Evolutionary conservation across 192 early-diverging fungal species (phyloP).

Genomic region (Gryganskiella cystojenkinii): DNA sequence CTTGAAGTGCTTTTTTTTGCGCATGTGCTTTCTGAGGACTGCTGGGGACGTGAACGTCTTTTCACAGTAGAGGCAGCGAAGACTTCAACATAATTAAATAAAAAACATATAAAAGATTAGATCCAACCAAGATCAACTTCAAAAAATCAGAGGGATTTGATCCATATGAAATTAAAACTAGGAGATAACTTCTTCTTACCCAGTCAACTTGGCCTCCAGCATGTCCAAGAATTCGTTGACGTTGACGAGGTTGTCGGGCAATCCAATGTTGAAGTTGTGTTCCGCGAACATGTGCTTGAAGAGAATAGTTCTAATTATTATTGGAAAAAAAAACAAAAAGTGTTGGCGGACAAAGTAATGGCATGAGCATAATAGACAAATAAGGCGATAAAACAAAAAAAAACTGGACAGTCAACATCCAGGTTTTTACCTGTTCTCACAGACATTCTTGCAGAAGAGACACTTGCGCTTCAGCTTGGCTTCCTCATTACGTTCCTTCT

Average conservation of each 20-base stretch:
- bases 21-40: conserved; percentile 95
- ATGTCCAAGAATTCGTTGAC: conserved; percentile 85
- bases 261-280: conserved; percentile 94
- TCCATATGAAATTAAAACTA: neutral
- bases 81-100: conserved; percentile 35
- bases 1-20: conserved; percentile 98
- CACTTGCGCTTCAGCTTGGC: conserved; percentile 80
- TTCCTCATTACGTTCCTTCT: conserved; percentile 73
- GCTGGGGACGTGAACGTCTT: conserved; percentile 89
- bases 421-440: conserved; percentile 71
- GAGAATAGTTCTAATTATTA: conserved; percentile 60
- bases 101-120: conserved; percentile 7
- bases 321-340: neutral
- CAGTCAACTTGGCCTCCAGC: conserved; percentile 76
- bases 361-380: neutral
- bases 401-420: neutral
- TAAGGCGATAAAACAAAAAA: neutral
- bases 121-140: too few relatives aligned
- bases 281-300: conserved; percentile 92
- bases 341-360: too few relatives aligned
- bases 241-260: conserved; percentile 90
- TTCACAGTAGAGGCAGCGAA: conserved; percentile 94
- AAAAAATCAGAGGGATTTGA: neutral
- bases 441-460: conserved; percentile 91
- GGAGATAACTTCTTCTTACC: conserved; percentile 36